Percentiles rank a stretch among this genome's conserved stretches.
phyloP scores from a whole-genome alignment of 2,329 filamentous ascomycete genomes.

The Hymenoscyphus fraxineus region DNA sequence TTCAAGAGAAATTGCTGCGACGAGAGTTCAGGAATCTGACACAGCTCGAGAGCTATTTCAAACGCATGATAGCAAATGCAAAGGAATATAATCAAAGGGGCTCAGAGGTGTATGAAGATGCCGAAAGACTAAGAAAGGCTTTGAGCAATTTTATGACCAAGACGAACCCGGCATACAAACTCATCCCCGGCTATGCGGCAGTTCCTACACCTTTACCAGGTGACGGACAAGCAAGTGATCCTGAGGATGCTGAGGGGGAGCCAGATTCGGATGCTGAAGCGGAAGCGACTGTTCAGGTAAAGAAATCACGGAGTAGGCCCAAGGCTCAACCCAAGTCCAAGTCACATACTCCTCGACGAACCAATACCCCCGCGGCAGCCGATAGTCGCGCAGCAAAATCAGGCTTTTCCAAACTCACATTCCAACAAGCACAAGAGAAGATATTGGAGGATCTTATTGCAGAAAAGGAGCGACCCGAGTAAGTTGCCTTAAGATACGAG shows the following conservation, averaged over 20 bases:
- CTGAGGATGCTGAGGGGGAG: slow-evolving; percentile 35
- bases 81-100: slow-evolving; percentile 77
- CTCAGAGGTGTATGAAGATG: slow-evolving; percentile 73
- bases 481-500: slow-evolving; percentile 31
- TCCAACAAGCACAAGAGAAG: slow-evolving; percentile 84
- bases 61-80: slow-evolving; percentile 82
- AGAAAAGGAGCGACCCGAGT: slow-evolving; percentile 64
- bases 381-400: slow-evolving; percentile 53
- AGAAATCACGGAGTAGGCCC: slow-evolving; percentile 26
- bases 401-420: slow-evolving; percentile 67
- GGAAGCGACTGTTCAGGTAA: slow-evolving; percentile 21
- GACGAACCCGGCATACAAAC: slow-evolving; percentile 77
- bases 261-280: slow-evolving; percentile 33
- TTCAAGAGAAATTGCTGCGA: slow-evolving; percentile 70
- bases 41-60: slow-evolving; percentile 77
- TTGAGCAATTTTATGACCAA: slow-evolving; percentile 85
- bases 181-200: slow-evolving; percentile 60
- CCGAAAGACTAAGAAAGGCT: slow-evolving; percentile 80
- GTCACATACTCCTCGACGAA: slow-evolving; percentile 33
- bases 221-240: slow-evolving; percentile 38
- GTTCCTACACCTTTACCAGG: slow-evolving; percentile 65
- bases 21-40: slow-evolving; percentile 68
- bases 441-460: slow-evolving; percentile 70
- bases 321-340: slow-evolving; percentile 27
- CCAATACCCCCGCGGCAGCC: slow-evolving; percentile 41